Evolutionary conservation across 2,329 filamentous ascomycete species (phyloP).

Genomic region (Phaeosphaeria sp.): DNA sequence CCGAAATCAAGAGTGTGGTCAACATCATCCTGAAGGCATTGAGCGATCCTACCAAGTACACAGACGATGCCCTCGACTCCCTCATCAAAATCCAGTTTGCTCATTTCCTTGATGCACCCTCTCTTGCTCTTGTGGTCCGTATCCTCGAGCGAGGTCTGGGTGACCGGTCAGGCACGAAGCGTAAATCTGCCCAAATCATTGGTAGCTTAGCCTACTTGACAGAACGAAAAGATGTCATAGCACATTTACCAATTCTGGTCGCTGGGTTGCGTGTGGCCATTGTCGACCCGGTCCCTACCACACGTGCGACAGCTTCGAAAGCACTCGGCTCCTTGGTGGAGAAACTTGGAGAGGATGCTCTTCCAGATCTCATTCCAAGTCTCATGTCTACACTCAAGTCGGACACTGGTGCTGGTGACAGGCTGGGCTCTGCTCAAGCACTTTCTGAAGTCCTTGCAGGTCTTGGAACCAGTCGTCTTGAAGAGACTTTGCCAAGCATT

Average conservation of each 20-base stretch:
- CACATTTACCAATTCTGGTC: slow-evolving; percentile 90
- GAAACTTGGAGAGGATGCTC: slow-evolving; percentile 94
- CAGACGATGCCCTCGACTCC: slow-evolving; percentile 89
- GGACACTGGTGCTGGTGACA: slow-evolving; percentile 93
- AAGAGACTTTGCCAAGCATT: slow-evolving; percentile 95
- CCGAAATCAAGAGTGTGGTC: slow-evolving; percentile 92
- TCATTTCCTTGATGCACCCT: slow-evolving; percentile 97
- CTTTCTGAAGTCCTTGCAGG: slow-evolving; percentile 96
- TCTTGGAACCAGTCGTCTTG: slow-evolving; percentile 86
- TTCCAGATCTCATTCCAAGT: slow-evolving; percentile 95
- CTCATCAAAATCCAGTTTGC: slow-evolving; percentile 98
- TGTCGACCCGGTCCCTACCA: slow-evolving; percentile 95
- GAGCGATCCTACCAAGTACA: slow-evolving; percentile 96
- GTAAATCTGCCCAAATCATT: slow-evolving; percentile 96
- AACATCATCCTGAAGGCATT: slow-evolving; percentile 92
- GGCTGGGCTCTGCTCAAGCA: slow-evolving; percentile 94
- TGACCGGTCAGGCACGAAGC: slow-evolving; percentile 92
- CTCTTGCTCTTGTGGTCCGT: slow-evolving; percentile 89
- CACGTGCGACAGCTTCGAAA: slow-evolving; percentile 93
- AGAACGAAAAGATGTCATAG: slow-evolving; percentile 89
- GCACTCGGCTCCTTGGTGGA: slow-evolving; percentile 96
- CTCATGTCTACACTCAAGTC: slow-evolving; percentile 98
- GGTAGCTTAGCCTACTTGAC: slow-evolving; percentile 96
- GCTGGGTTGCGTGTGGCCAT: slow-evolving; percentile 87
- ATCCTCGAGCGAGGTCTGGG: slow-evolving; percentile 91